Evolutionary conservation across 73 alveolate genomes (phyloP), one percentile per base, ranked within the genome.

Genomic region (Diophrys sp.): DNA sequence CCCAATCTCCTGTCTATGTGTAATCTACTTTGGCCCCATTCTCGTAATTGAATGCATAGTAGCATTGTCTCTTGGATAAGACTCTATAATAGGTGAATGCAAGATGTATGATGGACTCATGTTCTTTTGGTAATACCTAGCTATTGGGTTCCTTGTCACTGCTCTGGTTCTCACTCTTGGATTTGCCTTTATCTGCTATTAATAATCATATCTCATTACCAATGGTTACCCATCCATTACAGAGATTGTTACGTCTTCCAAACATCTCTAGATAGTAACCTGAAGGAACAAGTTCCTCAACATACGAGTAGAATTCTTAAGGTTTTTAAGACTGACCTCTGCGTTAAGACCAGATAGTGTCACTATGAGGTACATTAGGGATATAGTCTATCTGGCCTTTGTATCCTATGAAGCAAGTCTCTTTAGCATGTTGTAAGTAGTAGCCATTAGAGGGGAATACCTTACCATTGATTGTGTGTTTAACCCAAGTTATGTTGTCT

Each of bases 401-500:
- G 18, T 44, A 44, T 18, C 62, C 62, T 44, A 94, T 90, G 30
- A 94, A 80, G 78, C 98, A 94, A 56, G 94, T 92, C 79, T 94
- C 98, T 71, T 94, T 92, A 0, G 96, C 93, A 85, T 94, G 98
- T 78, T 89, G 84, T 29, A 94, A 78, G 71, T 88, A 92, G 76
- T 78, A 94, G 31, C 98, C 98, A 70, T 92, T 96, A 1, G 96
- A 90, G 74, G 90, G 90, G 56, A 96, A 93, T 26, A 92, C 88
- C 72, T 89, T 92, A n/a, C 95, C 95, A 68, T 89, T 94, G 26
- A 84, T 91, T 14, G 96, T 92, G 73, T 89, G 72, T 74, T 94
- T 94, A 23, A 93, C 93, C 98, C 98, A 94, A 0, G 87, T 86
- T 8, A 94, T 83, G 80, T 92, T 95, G 73, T 94, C 98, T 55